Evolutionary conservation across 2,329 filamentous ascomycete genomes (phyloP).

Genomic region (Talaromyces sp.): DNA sequence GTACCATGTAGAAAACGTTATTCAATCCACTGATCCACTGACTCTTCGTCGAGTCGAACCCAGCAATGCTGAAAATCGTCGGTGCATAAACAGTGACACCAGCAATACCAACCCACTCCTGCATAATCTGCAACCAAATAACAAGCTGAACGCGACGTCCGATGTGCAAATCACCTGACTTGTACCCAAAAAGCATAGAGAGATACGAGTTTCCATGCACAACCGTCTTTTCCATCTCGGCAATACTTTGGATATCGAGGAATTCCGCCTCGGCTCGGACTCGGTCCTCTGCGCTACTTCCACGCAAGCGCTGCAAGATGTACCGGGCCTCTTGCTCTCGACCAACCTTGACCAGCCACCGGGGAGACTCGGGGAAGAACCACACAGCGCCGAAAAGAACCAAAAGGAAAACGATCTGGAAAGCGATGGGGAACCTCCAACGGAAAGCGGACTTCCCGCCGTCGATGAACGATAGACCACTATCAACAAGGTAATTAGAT

Average conservation of each 20-base stretch:
- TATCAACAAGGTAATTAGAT: conserved; percentile 22
- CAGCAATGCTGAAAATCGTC: conserved; percentile 67
- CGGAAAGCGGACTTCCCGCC: conserved; percentile 60
- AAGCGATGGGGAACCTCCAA: conserved; percentile 71
- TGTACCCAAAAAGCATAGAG: conserved; percentile 68
- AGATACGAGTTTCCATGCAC: conserved; percentile 60
- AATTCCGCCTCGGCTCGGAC: conserved; percentile 64
- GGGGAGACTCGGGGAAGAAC: conserved; percentile 70
- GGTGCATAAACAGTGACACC: conserved; percentile 65
- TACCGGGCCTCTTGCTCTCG: conserved; percentile 68
- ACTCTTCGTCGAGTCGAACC: conserved; percentile 62
- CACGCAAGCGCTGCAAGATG: conserved; percentile 66
- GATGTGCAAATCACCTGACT: conserved; percentile 66
- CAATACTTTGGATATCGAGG: conserved; percentile 67
- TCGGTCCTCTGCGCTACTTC: conserved; percentile 56
- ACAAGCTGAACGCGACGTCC: conserved; percentile 70
- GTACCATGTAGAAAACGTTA: conserved; percentile 59
- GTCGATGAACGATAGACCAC: conserved; percentile 63
- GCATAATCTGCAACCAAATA: conserved; percentile 72
- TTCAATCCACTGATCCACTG: conserved; percentile 66
- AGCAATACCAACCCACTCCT: conserved; percentile 71
- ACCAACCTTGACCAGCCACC: conserved; percentile 64
- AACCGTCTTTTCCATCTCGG: conserved; percentile 62
- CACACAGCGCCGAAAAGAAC: conserved; percentile 59
- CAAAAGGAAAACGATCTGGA: conserved; percentile 68